Conservation (phyloP, 2,329 filamentous ascomycete genomes). For the Cordyceps javanica region DNA sequence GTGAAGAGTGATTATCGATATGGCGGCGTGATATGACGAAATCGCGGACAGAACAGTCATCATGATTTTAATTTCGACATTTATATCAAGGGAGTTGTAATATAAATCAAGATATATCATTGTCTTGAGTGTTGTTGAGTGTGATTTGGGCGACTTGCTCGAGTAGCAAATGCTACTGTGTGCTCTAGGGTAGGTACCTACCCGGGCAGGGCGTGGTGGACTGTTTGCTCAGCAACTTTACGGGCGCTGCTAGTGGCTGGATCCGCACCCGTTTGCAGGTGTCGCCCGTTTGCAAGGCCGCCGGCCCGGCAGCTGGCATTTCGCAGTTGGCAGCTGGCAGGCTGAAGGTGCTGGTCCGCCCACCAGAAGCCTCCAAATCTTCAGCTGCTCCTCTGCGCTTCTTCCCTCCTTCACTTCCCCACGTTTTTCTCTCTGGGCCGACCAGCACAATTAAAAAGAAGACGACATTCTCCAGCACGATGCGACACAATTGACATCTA, state of each 20-base stretch:
- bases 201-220: background rate
- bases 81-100: too few relatives aligned
- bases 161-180: background rate
- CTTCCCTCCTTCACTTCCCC: constrained; percentile 7
- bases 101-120: too few relatives aligned
- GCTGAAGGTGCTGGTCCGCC: background rate
- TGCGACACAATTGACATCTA: background rate
- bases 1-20: too few relatives aligned
- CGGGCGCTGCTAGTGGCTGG: background rate
- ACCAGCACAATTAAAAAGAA: constrained; percentile 2
- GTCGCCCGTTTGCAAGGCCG: background rate
- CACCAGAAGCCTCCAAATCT: background rate
- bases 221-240: background rate
- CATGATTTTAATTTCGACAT: too few relatives aligned
- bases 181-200: background rate
- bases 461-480: background rate
- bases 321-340: background rate
- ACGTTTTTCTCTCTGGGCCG: constrained; percentile 9
- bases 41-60: too few relatives aligned
- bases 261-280: background rate
- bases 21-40: too few relatives aligned
- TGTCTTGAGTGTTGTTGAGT: too few relatives aligned
- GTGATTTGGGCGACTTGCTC: background rate
- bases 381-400: constrained; percentile 6
- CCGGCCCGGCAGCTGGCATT: too few relatives aligned